Conservation (phyloP, 2,329 filamentous ascomycete genomes). For the Colletotrichum echinochloae region DNA sequence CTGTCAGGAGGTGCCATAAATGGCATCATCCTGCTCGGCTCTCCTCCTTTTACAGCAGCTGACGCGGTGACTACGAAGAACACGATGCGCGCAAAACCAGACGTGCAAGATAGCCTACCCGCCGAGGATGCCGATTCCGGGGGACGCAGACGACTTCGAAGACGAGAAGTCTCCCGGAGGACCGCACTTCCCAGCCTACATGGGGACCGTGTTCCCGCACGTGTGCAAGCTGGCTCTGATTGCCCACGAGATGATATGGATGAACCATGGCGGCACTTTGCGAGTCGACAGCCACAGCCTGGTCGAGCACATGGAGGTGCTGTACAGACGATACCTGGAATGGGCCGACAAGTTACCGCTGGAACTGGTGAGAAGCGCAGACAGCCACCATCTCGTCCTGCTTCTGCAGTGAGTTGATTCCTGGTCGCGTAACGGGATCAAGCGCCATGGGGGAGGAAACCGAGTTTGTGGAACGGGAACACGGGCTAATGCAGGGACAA, state of each 20-base stretch:
- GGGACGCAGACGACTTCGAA: not conserved
- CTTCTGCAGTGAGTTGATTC: conserved; percentile 15
- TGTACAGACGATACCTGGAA: conserved; percentile 11
- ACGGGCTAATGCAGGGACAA: not conserved
- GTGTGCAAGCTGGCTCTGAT: conserved; percentile 18
- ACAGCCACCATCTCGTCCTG: conserved; percentile 19
- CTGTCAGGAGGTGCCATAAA: not conserved
- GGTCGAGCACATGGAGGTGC: conserved; percentile 9
- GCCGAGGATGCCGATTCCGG: conserved; percentile 14
- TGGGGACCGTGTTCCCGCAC: not conserved
- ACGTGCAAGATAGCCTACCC: conserved; percentile 17
- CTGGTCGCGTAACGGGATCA: not conserved
- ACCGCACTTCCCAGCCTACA: not conserved
- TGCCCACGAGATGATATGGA: conserved; percentile 27
- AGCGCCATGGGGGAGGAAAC: not conserved
- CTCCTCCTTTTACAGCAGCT: not conserved
- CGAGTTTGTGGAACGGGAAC: not conserved
- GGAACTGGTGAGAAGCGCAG: conserved; percentile 7
- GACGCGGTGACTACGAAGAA: conserved; percentile 7
- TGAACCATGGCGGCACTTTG: conserved; percentile 10
- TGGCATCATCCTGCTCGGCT: too few relatives aligned
- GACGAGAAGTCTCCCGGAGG: not conserved
- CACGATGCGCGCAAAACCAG: conserved; percentile 23
- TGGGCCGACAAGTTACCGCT: conserved; percentile 16
- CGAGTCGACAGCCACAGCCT: not conserved